Evolutionary conservation across 768 basidiomycete genomes (phyloP).

Genomic region (Candolleomyces efflorescens): DNA sequence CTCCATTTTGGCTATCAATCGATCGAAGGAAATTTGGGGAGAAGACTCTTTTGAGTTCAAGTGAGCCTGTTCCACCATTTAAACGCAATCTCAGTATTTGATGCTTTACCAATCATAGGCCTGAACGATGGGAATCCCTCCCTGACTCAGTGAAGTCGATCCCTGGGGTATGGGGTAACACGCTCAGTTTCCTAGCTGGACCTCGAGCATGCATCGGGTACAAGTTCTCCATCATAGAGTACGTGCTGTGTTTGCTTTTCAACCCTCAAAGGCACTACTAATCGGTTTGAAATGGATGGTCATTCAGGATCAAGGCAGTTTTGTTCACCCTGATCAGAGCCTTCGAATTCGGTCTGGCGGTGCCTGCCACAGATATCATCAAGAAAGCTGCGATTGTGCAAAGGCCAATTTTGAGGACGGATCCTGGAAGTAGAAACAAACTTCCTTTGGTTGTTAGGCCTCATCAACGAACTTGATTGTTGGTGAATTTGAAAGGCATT

Average conservation of each 20-base stretch:
- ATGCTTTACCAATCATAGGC: too few species aligned
- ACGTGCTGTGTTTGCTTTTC: slow-evolving; percentile 15
- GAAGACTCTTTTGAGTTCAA: slow-evolving; percentile 51
- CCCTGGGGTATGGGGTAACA: slow-evolving; percentile 50
- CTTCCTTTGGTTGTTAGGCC: too few species aligned
- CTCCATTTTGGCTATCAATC: slow-evolving; percentile 45
- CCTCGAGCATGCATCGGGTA: slow-evolving; percentile 56
- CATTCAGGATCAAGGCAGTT: slow-evolving; percentile 4
- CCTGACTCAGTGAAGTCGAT: slow-evolving; percentile 35
- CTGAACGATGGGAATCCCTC: slow-evolving; percentile 49
- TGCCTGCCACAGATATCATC: slow-evolving; percentile 38
- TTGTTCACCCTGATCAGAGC: slow-evolving; percentile 38
- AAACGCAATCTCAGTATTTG: neutral
- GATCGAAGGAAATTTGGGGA: slow-evolving; percentile 49
- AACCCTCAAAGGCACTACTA: too few species aligned
- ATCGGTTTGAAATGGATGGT: too few species aligned
- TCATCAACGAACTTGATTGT: too few species aligned
- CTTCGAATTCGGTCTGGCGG: slow-evolving; percentile 52
- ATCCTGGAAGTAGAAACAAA: too few species aligned
- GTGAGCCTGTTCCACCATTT: slow-evolving; percentile 23
- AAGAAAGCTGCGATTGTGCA: slow-evolving; percentile 33
- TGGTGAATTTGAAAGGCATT: neutral
- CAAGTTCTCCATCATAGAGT: slow-evolving; percentile 52
- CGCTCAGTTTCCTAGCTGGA: slow-evolving; percentile 52
- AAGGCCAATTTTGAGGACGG: slow-evolving; percentile 31